phyloP scores from a whole-genome alignment of 2,329 filamentous ascomycete genomes.

The Colletotrichum caudatum region DNA sequence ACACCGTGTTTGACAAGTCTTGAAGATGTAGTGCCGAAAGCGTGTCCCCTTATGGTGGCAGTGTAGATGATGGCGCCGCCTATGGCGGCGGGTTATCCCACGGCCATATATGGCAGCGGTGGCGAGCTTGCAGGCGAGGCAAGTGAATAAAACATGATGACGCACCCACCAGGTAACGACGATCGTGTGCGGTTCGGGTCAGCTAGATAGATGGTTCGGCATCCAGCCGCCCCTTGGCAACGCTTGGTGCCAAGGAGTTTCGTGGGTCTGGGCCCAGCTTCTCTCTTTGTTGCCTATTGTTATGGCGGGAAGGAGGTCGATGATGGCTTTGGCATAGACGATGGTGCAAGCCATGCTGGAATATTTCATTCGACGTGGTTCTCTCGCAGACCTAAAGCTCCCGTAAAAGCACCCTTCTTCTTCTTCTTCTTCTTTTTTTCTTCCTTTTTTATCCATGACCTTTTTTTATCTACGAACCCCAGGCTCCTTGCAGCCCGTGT shows the following conservation, averaged over 20 bases:
- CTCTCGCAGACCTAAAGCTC: conserved; percentile 27
- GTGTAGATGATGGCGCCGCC: not conserved
- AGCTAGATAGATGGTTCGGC: conserved; percentile 11
- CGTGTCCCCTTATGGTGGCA: not conserved
- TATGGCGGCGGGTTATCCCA: not conserved
- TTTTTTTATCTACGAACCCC: conserved; percentile 18
- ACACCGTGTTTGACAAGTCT: conserved; percentile 16
- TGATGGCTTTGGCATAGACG: conserved; percentile 14
- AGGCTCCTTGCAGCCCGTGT: conserved; percentile 33
- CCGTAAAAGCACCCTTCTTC: not conserved
- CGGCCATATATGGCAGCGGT: not conserved
- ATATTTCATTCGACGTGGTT: conserved; percentile 21
- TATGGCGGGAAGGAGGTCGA: not conserved
- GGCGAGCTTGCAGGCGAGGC: not conserved
- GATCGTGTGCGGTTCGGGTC: conserved; percentile 7
- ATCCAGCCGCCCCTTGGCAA: conserved; percentile 19
- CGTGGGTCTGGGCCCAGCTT: conserved; percentile 19
- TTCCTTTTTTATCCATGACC: no score
- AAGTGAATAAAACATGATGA: conserved; percentile 12
- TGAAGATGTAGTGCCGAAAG: not conserved
- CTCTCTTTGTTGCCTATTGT: conserved; percentile 2
- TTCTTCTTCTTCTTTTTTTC: no score
- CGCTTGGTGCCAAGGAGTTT: conserved; percentile 22
- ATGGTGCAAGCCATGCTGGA: conserved; percentile 21
- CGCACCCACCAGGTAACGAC: conserved; percentile 4